Evolutionary conservation across 2,329 filamentous ascomycete species (phyloP), one percentile per base, ranked within the genome.

Genomic region (Hypoxylon sp.): DNA sequence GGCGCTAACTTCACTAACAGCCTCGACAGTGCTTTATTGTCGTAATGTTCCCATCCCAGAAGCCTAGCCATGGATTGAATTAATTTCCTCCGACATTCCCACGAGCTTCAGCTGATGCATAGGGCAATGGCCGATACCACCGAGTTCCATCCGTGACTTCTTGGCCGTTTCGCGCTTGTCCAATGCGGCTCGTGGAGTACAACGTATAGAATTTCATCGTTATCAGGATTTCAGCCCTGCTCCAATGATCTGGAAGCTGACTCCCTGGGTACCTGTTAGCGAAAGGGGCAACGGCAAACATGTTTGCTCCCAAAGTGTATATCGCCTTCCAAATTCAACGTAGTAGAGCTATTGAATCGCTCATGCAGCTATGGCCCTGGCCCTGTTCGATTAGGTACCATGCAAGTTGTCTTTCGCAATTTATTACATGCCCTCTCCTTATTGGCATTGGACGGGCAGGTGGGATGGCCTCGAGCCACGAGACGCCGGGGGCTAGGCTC

Each of bases 331-430:
- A 33, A 33, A 44, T 44, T n/a, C 31, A 57, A 42, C 14, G 11
- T 49, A 42, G 33, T 42, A 61, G 51, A 44, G 17, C 64, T 31
- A 17, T 48, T 30, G 33, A 60, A 51, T 20, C 20, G 22, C 35
- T 40, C 27, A 55, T 54, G 61, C 61, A 44, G 35, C 37, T 14
- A 2, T 17, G 10, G 42, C 57, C 68, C 20, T 20, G 20, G 42
- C 57, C 71, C 49, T 69, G 64, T 57, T 61, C 50, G 62, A 64
- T 61, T 20, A 20, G 20, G 20, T 20, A 63, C 61, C 61, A 71
- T 75, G 72, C 73, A 73, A 66, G 64, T 68, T 61, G 61, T 57
- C 11, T 42, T 61, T 73, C 69, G 71, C 69, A 68, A 61, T 70
- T 64, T 68, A 62, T 62, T 61, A 25, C 61, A 53, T 54, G 25